Base-by-base conservation (phyloP, 1,284 basidiomycete genomes). In the Irpex rosettiformis region DNA sequence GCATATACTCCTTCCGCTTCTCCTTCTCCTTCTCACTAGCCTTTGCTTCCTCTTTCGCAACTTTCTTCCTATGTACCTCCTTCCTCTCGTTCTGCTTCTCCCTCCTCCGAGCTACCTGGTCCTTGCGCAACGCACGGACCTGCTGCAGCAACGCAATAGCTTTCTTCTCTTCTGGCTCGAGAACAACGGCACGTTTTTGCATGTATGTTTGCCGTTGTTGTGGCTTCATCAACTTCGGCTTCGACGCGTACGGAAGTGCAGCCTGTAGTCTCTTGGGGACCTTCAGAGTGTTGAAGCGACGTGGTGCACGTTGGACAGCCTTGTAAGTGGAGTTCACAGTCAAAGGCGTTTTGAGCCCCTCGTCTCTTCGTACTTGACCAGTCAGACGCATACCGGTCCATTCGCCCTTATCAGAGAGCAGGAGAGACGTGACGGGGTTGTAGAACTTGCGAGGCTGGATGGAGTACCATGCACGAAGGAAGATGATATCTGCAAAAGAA, bases 331-430 rank as follows among this genome's bases (percentile, higher is more conserved):
- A 98, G 72, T 98, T 94, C 64, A 89, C 82, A 64, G 86, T 78
- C 30, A 85, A 72, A 1, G 95, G 96, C 4, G 95, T 94, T 70
- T 93, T 92, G 49, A 96, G 67, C 2, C 85, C 86, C 67, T 95
- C 82, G 18, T 94, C 93, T 22, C 88, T 82, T 13, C 97, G 84
- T 22, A 99, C 88, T 71, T 95, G 87, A 30, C 97, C 96, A 0
- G 96, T 98, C 37, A 98, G 81, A 33, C 97, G 88, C 96, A 99
- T 99, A 1, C 96, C 96, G 43, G 82, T 74, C 94, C 95, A 97
- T 37, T 75, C 72, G 16, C 76, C 74, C 74, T 96, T 94, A 72
- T 94, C 82, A 24, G 88, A 84, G 5, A 94, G 78, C 0, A 99
- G 80, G 7, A 98, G 80, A 1, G 93, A 96, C 0, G 93, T 96